These are phyloP conservation scores for Pochonia chlamydosporia DNA, from an alignment of 2,329 filamentous ascomycete genomes.

Conservation along the genomic window DNA sequence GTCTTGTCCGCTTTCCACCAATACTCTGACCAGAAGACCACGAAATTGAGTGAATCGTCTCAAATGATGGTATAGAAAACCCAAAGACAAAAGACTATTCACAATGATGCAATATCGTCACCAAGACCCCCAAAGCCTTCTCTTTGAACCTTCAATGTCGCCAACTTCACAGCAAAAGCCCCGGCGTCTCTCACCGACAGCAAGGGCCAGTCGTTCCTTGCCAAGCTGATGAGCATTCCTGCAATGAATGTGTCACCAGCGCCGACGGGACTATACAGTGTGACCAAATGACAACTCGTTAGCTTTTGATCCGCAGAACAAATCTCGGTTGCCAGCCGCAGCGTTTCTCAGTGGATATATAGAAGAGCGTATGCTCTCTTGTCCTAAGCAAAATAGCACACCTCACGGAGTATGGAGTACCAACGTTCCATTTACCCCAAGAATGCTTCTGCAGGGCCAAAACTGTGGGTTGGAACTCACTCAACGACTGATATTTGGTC, in stretches of 20 bases:
- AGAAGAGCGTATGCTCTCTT: no score
- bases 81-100: neutral
- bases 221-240: slow-evolving; percentile 59
- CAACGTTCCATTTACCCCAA: neutral
- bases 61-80: no score
- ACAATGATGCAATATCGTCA: neutral
- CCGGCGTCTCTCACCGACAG: neutral
- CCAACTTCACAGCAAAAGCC: neutral
- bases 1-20: no score
- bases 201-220: slow-evolving; percentile 3
- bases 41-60: no score
- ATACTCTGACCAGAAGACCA: no score
- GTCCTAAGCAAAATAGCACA: no score
- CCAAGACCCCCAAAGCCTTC: slow-evolving; percentile 4
- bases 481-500: slow-evolving; percentile 4
- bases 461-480: slow-evolving; percentile 6
- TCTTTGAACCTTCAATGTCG: slow-evolving; percentile 4
- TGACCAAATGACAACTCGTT: neutral
- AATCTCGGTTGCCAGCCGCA: no score
- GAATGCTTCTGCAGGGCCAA: neutral
- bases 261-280: slow-evolving; percentile 53
- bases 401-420: no score
- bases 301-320: neutral
- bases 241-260: slow-evolving; percentile 74
- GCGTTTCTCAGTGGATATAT: no score